phyloP scores from a whole-genome alignment of 108 stramenopile genomes.

The Conticribra guillardii region DNA sequence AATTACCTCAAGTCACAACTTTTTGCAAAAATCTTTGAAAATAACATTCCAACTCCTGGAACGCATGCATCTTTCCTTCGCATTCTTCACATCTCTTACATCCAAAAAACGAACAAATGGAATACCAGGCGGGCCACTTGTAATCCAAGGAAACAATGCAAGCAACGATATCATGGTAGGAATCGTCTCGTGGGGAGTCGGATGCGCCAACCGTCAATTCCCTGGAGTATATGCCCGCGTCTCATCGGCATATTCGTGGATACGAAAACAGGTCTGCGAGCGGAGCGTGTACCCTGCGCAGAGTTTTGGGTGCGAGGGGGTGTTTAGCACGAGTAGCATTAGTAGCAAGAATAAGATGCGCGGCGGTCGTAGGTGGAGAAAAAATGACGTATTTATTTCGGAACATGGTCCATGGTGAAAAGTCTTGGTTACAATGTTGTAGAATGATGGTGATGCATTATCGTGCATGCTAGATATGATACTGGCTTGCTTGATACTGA shows the following conservation, averaged over 20 bases:
- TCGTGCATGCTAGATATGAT: too few relatives aligned
- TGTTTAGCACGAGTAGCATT: background rate
- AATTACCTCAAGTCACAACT: too few relatives aligned
- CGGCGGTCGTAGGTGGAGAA: too few relatives aligned
- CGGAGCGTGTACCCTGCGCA: constrained; percentile 14
- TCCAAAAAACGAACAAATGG: too few relatives aligned
- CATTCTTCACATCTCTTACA: too few relatives aligned
- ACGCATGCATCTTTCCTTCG: too few relatives aligned
- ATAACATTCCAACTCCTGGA: too few relatives aligned
- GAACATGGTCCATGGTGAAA: too few relatives aligned
- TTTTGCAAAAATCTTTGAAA: too few relatives aligned
- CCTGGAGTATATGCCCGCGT: constrained; percentile 36
- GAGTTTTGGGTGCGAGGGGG: constrained; percentile 6
- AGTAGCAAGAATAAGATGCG: background rate
- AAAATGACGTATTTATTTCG: background rate
- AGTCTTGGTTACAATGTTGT: too few relatives aligned
- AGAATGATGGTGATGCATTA: too few relatives aligned
- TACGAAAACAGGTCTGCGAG: constrained; percentile 10
- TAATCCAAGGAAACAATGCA: constrained; percentile 23
- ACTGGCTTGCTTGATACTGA: too few relatives aligned
- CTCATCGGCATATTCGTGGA: constrained; percentile 22
- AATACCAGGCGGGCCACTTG: constrained; percentile 39
- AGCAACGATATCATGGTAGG: constrained; percentile 10
- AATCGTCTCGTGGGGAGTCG: constrained; percentile 26
- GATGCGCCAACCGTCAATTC: constrained; percentile 17